phyloP scores from a whole-genome alignment of 495 filamentous ascomycete genomes.

The Penicillium desertorum region DNA sequence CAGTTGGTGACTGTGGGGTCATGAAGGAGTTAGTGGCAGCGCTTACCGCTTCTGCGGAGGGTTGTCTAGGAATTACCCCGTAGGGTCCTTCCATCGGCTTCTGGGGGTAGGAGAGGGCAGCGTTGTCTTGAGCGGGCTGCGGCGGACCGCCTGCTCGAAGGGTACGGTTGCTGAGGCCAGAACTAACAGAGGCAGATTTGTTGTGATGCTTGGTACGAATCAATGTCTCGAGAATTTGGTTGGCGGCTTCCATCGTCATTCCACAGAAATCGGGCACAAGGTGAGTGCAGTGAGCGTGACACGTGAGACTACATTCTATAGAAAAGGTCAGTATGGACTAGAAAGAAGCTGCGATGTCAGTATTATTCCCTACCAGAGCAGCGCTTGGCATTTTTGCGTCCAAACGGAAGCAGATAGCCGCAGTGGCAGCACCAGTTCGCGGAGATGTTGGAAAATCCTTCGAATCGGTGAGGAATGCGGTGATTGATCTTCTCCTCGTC shows the following conservation, averaged over 20 bases:
- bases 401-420: constrained; percentile 95
- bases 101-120: constrained; percentile 40
- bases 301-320: constrained; percentile 89
- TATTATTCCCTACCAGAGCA: constrained; percentile 66
- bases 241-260: constrained; percentile 97
- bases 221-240: constrained; percentile 71
- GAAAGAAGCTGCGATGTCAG: not conserved
- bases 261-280: constrained; percentile 98
- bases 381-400: constrained; percentile 88
- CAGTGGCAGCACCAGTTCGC: constrained; percentile 99
- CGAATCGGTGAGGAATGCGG: constrained; percentile 95
- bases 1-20: constrained; percentile 45
- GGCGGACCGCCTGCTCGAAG: constrained; percentile 57
- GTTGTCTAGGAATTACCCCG: constrained; percentile 45
- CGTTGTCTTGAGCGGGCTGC: constrained; percentile 51
- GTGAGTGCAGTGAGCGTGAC: constrained; percentile 87
- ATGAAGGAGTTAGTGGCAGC: constrained; percentile 48
- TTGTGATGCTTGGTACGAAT: constrained; percentile 48
- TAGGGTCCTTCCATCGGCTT: constrained; percentile 54
- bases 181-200: constrained; percentile 47
- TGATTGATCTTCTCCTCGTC: constrained; percentile 99
- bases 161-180: constrained; percentile 63
- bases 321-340: constrained; percentile 27
- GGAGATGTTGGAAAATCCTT: constrained; percentile 89
- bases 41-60: constrained; percentile 47